Base-by-base conservation (phyloP, 2,329 filamentous ascomycete species). In the Stagonosporopsis tanaceti region DNA sequence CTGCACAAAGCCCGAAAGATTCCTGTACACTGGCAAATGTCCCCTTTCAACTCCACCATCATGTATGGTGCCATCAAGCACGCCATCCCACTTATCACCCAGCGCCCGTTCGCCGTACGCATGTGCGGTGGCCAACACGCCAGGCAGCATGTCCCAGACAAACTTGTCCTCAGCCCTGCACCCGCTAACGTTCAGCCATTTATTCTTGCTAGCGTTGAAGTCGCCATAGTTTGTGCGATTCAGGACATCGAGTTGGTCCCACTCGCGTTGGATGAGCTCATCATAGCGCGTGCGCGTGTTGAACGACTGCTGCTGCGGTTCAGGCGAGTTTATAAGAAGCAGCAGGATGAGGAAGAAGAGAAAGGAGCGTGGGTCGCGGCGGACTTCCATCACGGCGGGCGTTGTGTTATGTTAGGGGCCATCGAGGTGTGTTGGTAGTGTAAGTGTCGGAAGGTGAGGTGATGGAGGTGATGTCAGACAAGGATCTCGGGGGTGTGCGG, bases 1-100 rank as follows among this genome's bases (percentile, higher is more conserved):
- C 45, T 87, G 84, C 35, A 96, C 81, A 30, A 87, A 87, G 4
- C 92, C 91, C 2, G 91, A 93, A 6, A 90, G 84, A 71, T 96
- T 94, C 70, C 85, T 85, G 82, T 93, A 96, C n/a, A 89, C 79
- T 1, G 84, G 82, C 51, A 89, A 77, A 6, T 80, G 75, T 47
- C 68, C 61, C 11, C 57, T 50, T 14, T 79, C 78, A 34, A 5
- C 12, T 6, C 80, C 72, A 2, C 52, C 42, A 2, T 32, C 47
- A 11, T 39, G n/a, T 15, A 46, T 6, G 51, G 25, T 76, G 73
- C 20, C 79, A 6, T 55, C 78, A 24, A 82, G 62, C 37, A 77
- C 66, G 51, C 75, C 70, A 47, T 69, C 68, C 20, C 83, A 71
- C 61, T 84, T 88, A 64, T 87, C 81, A 12, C 54, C 54, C 39